Conservation (phyloP, 179 eudicot species). For the Gypsophila paniculata region DNA sequence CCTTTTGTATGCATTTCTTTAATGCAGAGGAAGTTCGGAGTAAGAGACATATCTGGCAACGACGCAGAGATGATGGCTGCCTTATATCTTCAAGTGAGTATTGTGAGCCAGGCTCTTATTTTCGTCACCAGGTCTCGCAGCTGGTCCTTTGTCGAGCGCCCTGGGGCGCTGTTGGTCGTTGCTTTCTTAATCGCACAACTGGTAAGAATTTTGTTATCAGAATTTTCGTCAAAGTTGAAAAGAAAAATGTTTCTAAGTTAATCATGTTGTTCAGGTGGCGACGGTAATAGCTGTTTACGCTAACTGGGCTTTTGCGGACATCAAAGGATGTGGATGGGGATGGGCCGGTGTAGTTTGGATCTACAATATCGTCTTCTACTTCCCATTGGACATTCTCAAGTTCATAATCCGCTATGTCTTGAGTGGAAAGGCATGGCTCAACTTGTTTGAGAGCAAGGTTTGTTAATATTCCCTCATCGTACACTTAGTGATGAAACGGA, state of each 20-base stretch:
- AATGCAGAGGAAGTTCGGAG: constrained; percentile 35
- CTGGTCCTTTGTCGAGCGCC: constrained; percentile 71
- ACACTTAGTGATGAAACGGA: neutral
- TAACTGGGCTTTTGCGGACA: constrained; percentile 68
- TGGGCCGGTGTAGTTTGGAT: constrained; percentile 86
- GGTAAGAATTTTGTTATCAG: constrained; percentile 32
- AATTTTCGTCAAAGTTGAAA: neutral
- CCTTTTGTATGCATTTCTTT: neutral
- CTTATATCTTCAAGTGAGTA: constrained; percentile 71
- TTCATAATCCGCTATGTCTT: constrained; percentile 58
- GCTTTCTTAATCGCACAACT: constrained; percentile 67
- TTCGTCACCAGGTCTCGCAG: constrained; percentile 77
- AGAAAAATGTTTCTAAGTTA: neutral
- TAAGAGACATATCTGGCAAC: constrained; percentile 26
- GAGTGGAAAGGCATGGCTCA: constrained; percentile 76
- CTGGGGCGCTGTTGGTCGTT: constrained; percentile 47
- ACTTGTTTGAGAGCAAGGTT: constrained; percentile 72
- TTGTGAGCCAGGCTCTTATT: constrained; percentile 71
- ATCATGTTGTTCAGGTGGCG: constrained; percentile 43
- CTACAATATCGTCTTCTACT: constrained; percentile 53
- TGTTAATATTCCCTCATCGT: neutral
- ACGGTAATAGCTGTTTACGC: constrained; percentile 74
- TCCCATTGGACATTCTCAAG: constrained; percentile 64
- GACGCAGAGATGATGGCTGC: constrained; percentile 51
- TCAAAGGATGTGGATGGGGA: constrained; percentile 78